Base-by-base conservation (phyloP, 75 land plant genomes). In the Cupressus sempervirens region DNA sequence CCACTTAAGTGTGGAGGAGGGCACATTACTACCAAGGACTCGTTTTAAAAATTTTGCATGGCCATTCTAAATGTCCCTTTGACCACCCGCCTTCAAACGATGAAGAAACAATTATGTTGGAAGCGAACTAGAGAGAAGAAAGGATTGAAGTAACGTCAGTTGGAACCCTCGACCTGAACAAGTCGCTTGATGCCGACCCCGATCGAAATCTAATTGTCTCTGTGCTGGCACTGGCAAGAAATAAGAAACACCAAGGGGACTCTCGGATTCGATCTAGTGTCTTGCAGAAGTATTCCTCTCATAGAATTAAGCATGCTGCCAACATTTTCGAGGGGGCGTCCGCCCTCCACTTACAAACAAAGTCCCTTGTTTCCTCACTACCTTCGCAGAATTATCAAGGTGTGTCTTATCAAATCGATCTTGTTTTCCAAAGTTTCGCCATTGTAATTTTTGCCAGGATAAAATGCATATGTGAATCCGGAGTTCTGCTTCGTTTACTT, bases 301-400 rank as follows among this genome's bases (percentile, higher is more conserved):
- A 26, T 79, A 11, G 26, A 10, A 79, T 43, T 79, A 3, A 23
- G 48, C 81, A 95, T 95, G 97, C 83, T 95, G 81, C 97, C 97
- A 14, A 93, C 95, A 3, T 83, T 76, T 46, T 84, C 92, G 13
- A 91, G 86, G 84, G 90, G 93, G 68, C 95, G 96, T 70, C 46
- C 91, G 67, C 86, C 92, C 79, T 86, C 92, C 68, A 80, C 85
- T 84, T 86, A 85, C 56, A 97, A 93, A 8, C 83, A 92, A 34
- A 87, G 77, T 65, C 88, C 97, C 14, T 50, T 84, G 34, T 84
- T 94, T 46, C 90, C 93, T 35, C 99, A 94, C 41, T 97, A 97
- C 84, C 94, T 97, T 52, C 94, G 99, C 32, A 76, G 99, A 84
- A 95, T 97, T 35, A 83, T 97, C 86, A 97, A 97, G 99, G 99